Conservation (phyloP, 208 protist species). For the Acanthamoeba culbertsoni region DNA sequence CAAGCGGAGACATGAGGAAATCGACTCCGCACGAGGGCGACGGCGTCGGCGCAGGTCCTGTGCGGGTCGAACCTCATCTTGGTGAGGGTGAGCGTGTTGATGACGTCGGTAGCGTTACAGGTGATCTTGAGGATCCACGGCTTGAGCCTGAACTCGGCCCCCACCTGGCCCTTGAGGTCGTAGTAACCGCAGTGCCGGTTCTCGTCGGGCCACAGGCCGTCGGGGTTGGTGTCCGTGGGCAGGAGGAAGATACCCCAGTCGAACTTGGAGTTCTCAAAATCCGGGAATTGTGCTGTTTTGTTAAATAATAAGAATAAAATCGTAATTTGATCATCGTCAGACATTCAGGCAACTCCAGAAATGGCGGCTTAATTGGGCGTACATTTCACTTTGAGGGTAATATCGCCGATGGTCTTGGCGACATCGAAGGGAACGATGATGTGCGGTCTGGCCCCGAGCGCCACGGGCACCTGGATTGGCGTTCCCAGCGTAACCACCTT, state of each 20-base stretch:
- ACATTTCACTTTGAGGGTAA: slow-evolving; percentile 36
- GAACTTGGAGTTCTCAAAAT: background rate
- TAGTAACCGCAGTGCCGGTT: slow-evolving; percentile 28
- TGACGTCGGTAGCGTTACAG: slow-evolving; percentile 61
- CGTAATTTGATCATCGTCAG: too few relatives aligned
- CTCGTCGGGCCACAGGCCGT: slow-evolving; percentile 51
- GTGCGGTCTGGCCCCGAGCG: background rate
- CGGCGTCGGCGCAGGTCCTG: slow-evolving; percentile 42
- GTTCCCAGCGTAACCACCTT: slow-evolving; percentile 51
- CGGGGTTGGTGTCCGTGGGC: slow-evolving; percentile 36
- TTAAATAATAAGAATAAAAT: too few relatives aligned
- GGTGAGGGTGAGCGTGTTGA: slow-evolving; percentile 57
- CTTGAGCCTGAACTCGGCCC: slow-evolving; percentile 52
- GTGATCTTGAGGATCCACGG: slow-evolving; percentile 59
- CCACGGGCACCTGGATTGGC: background rate
- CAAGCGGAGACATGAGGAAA: slow-evolving; percentile 57
- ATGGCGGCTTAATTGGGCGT: background rate
- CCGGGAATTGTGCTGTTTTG: slow-evolving; percentile 43
- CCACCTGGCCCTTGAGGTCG: slow-evolving; percentile 49
- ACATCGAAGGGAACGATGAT: slow-evolving; percentile 27
- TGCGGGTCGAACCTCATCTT: slow-evolving; percentile 61
- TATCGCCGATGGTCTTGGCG: slow-evolving; percentile 14
- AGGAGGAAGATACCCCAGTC: slow-evolving; percentile 43
- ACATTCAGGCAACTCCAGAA: background rate
- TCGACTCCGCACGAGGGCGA: slow-evolving; percentile 33